Evolutionary conservation across 768 basidiomycete species (phyloP).

Genomic region (Mycena capillaripes): DNA sequence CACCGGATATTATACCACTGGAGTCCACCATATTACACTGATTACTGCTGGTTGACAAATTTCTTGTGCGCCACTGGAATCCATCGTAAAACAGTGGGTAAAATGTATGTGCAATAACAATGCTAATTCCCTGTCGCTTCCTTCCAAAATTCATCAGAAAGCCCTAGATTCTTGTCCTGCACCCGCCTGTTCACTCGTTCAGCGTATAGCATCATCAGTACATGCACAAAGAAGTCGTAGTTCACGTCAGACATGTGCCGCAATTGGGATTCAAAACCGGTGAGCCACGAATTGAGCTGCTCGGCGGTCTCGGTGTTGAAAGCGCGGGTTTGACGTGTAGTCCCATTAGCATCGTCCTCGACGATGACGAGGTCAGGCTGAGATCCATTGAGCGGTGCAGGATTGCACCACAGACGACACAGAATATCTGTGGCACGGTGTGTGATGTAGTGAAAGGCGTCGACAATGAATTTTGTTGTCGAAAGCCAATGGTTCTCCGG

Average conservation of each 20-base stretch:
- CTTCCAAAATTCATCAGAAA: no score
- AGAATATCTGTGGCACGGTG: conserved; percentile 28
- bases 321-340: conserved; percentile 25
- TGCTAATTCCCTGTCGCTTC: no score
- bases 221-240: conserved; percentile 9
- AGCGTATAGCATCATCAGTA: not conserved
- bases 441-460: conserved; percentile 30
- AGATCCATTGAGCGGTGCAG: conserved; percentile 32
- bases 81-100: no score
- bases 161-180: not conserved
- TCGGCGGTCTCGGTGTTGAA: conserved; percentile 37
- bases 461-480: conserved; percentile 34
- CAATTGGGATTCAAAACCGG: conserved; percentile 2
- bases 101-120: no score
- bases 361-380: conserved; percentile 35
- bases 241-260: conserved; percentile 5
- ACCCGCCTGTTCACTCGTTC: not conserved
- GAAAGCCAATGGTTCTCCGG: conserved; percentile 19
- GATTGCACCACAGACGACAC: conserved; percentile 22
- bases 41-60: no score
- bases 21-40: no score
- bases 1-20: no score
- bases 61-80: no score
- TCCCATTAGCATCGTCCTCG: conserved; percentile 18
- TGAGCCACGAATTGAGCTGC: conserved; percentile 6